A percentile compares a stretch with the other conserved stretches of the same genome.
These are phyloP conservation scores for Plasmodium chabaudi DNA, from an alignment of 169 alveolate species.

Conservation along the genomic window DNA sequence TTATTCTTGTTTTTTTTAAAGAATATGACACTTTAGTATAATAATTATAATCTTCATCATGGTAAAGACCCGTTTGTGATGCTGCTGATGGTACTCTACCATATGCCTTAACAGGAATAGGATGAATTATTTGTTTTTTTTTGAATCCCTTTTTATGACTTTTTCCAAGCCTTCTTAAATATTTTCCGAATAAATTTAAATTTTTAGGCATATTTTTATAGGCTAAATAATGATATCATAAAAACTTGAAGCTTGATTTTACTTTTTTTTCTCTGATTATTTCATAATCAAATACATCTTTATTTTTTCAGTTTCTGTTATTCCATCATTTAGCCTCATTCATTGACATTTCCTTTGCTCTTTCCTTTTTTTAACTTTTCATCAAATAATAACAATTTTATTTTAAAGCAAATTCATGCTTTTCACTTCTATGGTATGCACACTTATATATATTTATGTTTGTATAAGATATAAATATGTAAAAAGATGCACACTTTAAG, in stretches of 20 bases:
- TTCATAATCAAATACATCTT: background rate
- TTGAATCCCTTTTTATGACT: constrained; percentile 85
- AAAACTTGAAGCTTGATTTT: background rate
- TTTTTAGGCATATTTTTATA: constrained; percentile 79
- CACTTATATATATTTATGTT: too few relatives aligned
- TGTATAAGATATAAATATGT: too few relatives aligned
- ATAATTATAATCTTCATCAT: constrained; percentile 91
- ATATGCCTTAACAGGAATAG: constrained; percentile 92
- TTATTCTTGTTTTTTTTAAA: constrained; percentile 84
- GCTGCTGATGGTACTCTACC: constrained; percentile 92
- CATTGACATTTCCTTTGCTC: too few relatives aligned
- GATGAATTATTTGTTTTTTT: constrained; percentile 86
- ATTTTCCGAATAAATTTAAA: constrained; percentile 85
- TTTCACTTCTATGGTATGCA: too few relatives aligned
- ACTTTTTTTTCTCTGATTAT: background rate
- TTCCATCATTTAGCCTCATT: background rate
- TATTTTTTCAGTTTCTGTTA: background rate
- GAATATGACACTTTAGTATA: constrained; percentile 87
- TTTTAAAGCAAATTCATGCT: too few relatives aligned
- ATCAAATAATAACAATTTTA: too few relatives aligned
- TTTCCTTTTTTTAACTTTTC: too few relatives aligned
- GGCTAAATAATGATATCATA: constrained; percentile 2
- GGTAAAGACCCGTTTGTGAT: constrained; percentile 90
- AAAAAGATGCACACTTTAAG: too few relatives aligned
- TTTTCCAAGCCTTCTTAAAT: constrained; percentile 84